Evolutionary conservation across 2,329 filamentous ascomycete species (phyloP), one percentile per base, ranked within the genome.

Genomic region (Fusarium domesticum): DNA sequence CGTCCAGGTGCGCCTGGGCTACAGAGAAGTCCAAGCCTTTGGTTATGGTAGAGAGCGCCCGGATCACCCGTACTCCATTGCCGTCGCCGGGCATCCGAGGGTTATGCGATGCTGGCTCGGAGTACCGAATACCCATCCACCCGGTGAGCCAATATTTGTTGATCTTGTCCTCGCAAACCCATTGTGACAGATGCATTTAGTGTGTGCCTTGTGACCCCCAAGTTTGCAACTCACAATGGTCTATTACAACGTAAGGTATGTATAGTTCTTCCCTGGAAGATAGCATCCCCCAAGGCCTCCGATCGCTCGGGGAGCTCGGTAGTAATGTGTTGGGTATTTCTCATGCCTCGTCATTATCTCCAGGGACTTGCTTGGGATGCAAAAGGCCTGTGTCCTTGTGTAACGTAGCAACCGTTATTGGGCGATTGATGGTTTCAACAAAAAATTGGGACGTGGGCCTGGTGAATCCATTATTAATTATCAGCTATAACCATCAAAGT

Each of bases 111-210:
- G 39, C 43, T 45, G 42, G 34, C 43, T 58, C 53, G 56, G 53
- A 57, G 47, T 50, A 46, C 57, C 57, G 57, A 60, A 56, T 42
- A 37, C 55, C 57, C 53, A 53, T 59, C 45, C 44, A 57, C 43
- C 57, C 54, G 54, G 48, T 31, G 43, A 48, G 41, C 42, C 23
- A 34, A 37, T 48, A 17, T 32, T 18, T 41, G 18, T 35, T 19
- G 17, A 8, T 16, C 17, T 18, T 17, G 19, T 31, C 12, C 19
- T 15, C 33, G 34, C 18, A 23, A 35, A 33, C 25, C 20, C 28
- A 35, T 44, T 45, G 48, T 44, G 50, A 50, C 47, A 42, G n/a
- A n/a, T n/a, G n/a, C n/a, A n/a, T n/a, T n/a, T n/a, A n/a, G n/a
- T n/a, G n/a, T n/a, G n/a, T n/a, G n/a, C n/a, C n/a, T n/a, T n/a